A percentile compares a stretch with the other conserved stretches of the same genome.
Conservation (phyloP, 139 green algal species). For the Coelastrella sp. region DNA sequence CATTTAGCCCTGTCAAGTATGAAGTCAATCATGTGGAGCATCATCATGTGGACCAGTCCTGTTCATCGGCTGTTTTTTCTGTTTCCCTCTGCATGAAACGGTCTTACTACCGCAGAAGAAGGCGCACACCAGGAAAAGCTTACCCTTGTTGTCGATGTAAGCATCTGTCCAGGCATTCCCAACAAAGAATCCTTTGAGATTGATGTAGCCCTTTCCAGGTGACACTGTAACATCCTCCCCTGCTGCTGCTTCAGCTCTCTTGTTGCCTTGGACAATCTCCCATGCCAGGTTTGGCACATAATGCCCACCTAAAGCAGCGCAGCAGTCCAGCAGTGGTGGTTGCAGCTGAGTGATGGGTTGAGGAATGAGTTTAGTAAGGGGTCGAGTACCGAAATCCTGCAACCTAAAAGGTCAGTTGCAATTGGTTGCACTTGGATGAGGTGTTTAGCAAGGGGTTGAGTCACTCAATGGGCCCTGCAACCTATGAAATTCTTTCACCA, state of each 20-base stretch:
- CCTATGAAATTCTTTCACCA: too few relatives aligned
- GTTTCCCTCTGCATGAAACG: neutral
- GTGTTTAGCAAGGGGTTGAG: too few relatives aligned
- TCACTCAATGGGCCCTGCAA: too few relatives aligned
- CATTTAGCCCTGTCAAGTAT: too few relatives aligned
- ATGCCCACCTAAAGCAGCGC: slow-evolving; percentile 60
- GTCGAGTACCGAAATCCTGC: neutral
- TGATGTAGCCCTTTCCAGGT: slow-evolving; percentile 54
- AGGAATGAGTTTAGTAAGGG: neutral
- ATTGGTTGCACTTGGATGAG: too few relatives aligned
- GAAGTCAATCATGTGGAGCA: too few relatives aligned
- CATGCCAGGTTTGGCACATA: slow-evolving; percentile 79
- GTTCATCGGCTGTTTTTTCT: neutral
- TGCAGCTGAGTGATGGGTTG: neutral
- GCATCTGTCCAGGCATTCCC: slow-evolving; percentile 90
- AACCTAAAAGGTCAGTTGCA: too few relatives aligned
- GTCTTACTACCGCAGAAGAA: neutral
- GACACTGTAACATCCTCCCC: neutral
- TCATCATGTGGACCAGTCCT: too few relatives aligned
- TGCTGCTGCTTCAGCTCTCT: slow-evolving; percentile 9
- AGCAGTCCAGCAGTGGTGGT: neutral
- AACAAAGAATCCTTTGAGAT: slow-evolving; percentile 83
- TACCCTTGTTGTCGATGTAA: slow-evolving; percentile 80
- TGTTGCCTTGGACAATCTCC: slow-evolving; percentile 70
- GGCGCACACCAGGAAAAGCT: neutral